These are phyloP conservation scores for Pythium aquatile DNA, from an alignment of 352 stramenopile genomes.

Conservation along the genomic window DNA sequence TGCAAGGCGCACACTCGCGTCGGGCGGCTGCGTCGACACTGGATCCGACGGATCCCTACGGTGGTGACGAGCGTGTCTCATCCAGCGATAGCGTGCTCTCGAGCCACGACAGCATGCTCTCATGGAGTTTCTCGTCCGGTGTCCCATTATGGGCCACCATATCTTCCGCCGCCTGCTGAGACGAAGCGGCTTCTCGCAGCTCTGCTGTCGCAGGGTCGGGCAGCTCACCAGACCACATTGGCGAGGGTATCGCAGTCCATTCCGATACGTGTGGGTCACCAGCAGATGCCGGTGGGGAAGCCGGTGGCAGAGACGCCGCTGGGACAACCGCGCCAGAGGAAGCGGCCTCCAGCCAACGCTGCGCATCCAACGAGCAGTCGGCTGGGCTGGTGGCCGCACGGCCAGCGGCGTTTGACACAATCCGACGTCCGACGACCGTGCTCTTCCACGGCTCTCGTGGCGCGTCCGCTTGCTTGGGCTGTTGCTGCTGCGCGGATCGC, in stretches of 20 bases:
- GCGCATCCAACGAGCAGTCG: conserved; percentile 2
- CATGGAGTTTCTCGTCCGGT: conserved; percentile 5
- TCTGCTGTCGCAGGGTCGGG: neutral
- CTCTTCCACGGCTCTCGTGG: too few species aligned
- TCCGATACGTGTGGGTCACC: neutral
- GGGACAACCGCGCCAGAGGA: conserved; percentile 14
- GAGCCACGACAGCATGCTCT: conserved; percentile 27
- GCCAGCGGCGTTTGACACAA: neutral
- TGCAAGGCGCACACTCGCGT: neutral
- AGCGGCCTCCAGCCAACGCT: conserved; percentile 20
- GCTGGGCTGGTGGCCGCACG: neutral
- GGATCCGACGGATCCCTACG: neutral
- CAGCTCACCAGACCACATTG: neutral
- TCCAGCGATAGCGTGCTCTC: conserved; percentile 23
- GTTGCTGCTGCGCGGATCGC: neutral
- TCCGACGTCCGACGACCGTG: neutral
- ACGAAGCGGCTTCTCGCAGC: neutral
- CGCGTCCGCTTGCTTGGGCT: neutral
- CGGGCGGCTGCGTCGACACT: neutral
- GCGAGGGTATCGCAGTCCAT: neutral
- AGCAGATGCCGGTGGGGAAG: neutral
- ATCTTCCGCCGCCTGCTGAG: conserved; percentile 1
- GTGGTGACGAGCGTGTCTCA: conserved; percentile 18
- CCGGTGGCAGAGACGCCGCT: neutral
- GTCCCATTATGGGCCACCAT: neutral